These are phyloP conservation scores for Eucalyptus brandiana DNA, from an alignment of 345 rosid species.

Conservation along the genomic window DNA sequence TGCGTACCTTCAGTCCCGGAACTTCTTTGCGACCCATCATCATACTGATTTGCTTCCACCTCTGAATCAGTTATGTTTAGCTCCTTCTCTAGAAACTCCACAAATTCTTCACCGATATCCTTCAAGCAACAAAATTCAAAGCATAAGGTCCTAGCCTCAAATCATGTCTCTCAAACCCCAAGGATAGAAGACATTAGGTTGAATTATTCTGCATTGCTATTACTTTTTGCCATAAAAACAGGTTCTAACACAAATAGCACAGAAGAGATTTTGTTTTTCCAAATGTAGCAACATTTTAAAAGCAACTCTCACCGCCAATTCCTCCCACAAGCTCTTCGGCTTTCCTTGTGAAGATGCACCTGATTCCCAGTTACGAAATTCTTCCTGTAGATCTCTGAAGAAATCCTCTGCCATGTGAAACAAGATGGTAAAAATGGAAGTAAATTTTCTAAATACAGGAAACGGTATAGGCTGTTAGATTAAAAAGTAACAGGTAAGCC, in stretches of 20 bases:
- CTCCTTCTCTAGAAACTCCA: constrained; percentile 86
- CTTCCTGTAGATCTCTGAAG: constrained; percentile 88
- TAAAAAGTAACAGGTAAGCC: not conserved
- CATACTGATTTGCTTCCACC: not conserved
- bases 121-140: constrained; percentile 1
- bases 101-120: constrained; percentile 94
- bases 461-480: not conserved
- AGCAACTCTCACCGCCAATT: constrained; percentile 53
- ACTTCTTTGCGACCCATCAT: not conserved
- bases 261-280: not conserved
- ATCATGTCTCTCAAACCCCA: not conserved
- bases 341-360: constrained; percentile 61
- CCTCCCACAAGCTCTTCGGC: constrained; percentile 98
- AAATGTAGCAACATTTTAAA: not conserved
- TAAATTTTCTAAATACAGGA: not conserved
- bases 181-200: not conserved
- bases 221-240: not conserved
- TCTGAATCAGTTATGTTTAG: constrained; percentile 56
- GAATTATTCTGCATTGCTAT: not conserved
- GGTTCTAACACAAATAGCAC: not conserved
- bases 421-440: not conserved
- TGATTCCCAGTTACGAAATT: constrained; percentile 79
- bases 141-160: not conserved
- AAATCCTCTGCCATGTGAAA: constrained; percentile 60
- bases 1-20: constrained; percentile 2